Conservation (phyloP, 768 basidiomycete genomes). For the Rhizopogon roseolus region DNA sequence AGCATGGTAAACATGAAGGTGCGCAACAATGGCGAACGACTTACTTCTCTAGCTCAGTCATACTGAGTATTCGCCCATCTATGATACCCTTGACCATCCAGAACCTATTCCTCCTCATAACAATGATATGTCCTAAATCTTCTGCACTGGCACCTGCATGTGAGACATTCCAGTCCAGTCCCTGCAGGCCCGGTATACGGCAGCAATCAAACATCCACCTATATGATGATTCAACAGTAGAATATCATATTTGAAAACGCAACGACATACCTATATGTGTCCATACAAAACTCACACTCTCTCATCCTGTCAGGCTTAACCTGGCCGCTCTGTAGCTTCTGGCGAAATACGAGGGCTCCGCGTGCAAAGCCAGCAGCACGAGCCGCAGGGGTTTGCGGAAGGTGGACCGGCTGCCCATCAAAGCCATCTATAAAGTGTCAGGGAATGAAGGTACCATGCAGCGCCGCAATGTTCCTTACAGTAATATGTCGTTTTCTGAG, state of each 20-base stretch:
- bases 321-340: slow-evolving; percentile 61
- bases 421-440: slow-evolving; percentile 62
- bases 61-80: slow-evolving; percentile 55
- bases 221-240: neutral
- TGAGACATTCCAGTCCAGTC: slow-evolving; percentile 73
- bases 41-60: slow-evolving; percentile 61
- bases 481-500: slow-evolving; percentile 88
- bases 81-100: slow-evolving; percentile 72
- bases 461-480: slow-evolving; percentile 53
- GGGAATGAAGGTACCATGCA: slow-evolving; percentile 27
- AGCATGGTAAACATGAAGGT: slow-evolving; percentile 23
- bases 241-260: neutral
- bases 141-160: slow-evolving; percentile 46
- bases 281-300: slow-evolving; percentile 78
- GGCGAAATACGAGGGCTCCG: slow-evolving; percentile 69
- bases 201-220: slow-evolving; percentile 95
- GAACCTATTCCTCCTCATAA: slow-evolving; percentile 78
- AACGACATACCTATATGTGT: slow-evolving; percentile 63
- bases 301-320: slow-evolving; percentile 61
- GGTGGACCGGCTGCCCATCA: slow-evolving; percentile 55
- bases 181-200: slow-evolving; percentile 69
- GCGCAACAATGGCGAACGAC: slow-evolving; percentile 8
- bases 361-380: slow-evolving; percentile 72
- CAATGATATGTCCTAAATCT: slow-evolving; percentile 74
- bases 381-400: slow-evolving; percentile 50